Conservation (phyloP, 768 basidiomycete species). For the Wakefieldia striispora region DNA sequence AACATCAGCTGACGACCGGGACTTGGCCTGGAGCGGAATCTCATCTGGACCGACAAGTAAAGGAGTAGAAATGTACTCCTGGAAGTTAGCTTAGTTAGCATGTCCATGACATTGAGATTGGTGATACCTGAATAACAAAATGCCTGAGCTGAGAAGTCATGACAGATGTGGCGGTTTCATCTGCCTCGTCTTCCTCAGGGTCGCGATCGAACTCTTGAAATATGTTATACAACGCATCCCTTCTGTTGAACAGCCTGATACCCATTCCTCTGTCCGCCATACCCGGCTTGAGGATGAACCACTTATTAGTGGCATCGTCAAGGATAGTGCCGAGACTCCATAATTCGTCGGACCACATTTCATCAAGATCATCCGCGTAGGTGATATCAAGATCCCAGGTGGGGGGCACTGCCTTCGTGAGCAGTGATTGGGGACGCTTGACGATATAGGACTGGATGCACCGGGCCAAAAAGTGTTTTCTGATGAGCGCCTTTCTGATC, state of each 20-base stretch:
- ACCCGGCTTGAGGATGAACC: slow-evolving; percentile 98
- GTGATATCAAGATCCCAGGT: slow-evolving; percentile 87
- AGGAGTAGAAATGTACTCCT: slow-evolving; percentile 87
- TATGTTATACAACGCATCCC: slow-evolving; percentile 66
- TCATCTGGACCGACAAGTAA: slow-evolving; percentile 73
- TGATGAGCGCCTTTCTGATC: slow-evolving; percentile 89
- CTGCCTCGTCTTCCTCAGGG: slow-evolving; percentile 49
- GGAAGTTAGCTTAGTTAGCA: slow-evolving; percentile 3
- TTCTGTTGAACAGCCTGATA: slow-evolving; percentile 83
- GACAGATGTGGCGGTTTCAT: slow-evolving; percentile 50
- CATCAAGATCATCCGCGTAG: slow-evolving; percentile 92
- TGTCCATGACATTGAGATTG: slow-evolving; percentile 3
- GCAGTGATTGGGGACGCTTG: slow-evolving; percentile 62
- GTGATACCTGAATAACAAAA: slow-evolving; percentile 87
- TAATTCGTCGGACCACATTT: slow-evolving; percentile 89
- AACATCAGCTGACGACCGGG: slow-evolving; percentile 22
- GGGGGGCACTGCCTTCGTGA: slow-evolving; percentile 57
- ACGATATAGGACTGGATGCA: slow-evolving; percentile 67
- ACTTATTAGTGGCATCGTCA: slow-evolving; percentile 40
- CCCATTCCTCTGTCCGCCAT: slow-evolving; percentile 98
- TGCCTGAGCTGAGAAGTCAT: slow-evolving; percentile 87
- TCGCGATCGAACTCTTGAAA: slow-evolving; percentile 77
- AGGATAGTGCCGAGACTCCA: slow-evolving; percentile 77
- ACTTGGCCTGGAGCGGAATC: slow-evolving; percentile 24
- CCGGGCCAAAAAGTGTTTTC: slow-evolving; percentile 88